These are phyloP conservation scores for Backusella circina DNA, from an alignment of 192 early-diverging fungal species.

Conservation along the genomic window DNA sequence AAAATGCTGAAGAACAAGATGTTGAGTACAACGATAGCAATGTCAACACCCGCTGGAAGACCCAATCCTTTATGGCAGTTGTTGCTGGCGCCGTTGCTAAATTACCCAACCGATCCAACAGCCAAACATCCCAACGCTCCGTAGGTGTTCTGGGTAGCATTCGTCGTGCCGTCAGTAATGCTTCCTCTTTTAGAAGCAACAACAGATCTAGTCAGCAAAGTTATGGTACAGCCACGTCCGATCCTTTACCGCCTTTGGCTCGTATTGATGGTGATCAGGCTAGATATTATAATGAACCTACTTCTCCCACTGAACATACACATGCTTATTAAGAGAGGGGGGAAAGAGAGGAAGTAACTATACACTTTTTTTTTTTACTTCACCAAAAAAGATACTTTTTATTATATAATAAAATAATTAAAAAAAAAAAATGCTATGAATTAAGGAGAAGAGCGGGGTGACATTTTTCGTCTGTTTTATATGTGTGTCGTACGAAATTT, in stretches of 20 bases:
- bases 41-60: slow-evolving; percentile 31
- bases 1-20: slow-evolving; percentile 8
- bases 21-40: slow-evolving; percentile 6
- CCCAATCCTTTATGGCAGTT: slow-evolving; percentile 29
- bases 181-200: slow-evolving; percentile 2
- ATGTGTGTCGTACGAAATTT: background rate
- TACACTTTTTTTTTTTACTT: background rate
- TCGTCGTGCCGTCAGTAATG: slow-evolving; percentile 23
- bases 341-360: background rate
- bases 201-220: slow-evolving; percentile 11
- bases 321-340: slow-evolving; percentile 11
- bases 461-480: background rate
- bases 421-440: background rate
- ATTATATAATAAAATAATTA: background rate
- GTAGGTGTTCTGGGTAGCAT: slow-evolving; percentile 13
- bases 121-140: background rate
- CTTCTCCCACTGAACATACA: background rate
- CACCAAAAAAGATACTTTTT: background rate
- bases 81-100: slow-evolving; percentile 32
- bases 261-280: slow-evolving; percentile 24
- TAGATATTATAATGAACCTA: background rate
- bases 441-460: background rate
- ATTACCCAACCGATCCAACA: slow-evolving; percentile 17
- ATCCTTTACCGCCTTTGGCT: slow-evolving; percentile 14
- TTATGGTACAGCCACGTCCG: slow-evolving; percentile 20